These are phyloP conservation scores for Backusella morwellensis DNA, from an alignment of 192 early-diverging fungal species.

Conservation along the genomic window DNA sequence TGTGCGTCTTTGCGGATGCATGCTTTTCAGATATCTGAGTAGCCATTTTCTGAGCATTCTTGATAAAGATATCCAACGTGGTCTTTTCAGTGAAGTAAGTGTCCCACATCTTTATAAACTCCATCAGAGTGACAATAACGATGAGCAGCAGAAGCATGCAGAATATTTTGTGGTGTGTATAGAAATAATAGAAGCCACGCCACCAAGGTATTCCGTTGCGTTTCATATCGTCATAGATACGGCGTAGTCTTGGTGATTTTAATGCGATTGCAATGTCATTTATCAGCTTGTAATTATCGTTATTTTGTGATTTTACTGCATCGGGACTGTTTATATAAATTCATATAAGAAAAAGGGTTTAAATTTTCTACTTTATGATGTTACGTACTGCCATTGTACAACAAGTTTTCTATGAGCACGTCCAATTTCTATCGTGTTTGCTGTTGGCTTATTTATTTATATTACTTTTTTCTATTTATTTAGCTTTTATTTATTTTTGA, in stretches of 20 bases:
- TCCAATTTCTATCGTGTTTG: background rate
- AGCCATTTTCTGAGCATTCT: background rate
- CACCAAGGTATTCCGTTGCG: background rate
- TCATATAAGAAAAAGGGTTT: background rate
- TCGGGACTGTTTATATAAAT: constrained; percentile 1
- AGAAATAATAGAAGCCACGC: background rate
- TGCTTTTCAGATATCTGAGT: background rate
- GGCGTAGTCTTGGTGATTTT: background rate
- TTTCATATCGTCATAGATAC: background rate
- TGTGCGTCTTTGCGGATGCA: constrained; percentile 1
- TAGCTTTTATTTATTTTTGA: background rate
- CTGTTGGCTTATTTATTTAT: background rate
- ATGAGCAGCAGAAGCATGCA: background rate
- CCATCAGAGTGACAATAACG: background rate
- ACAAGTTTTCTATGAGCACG: constrained; percentile 7
- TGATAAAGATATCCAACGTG: background rate
- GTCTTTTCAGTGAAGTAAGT: background rate
- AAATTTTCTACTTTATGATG: background rate
- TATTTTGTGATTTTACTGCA: background rate
- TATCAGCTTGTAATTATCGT: background rate
- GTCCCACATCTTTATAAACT: constrained; percentile 1
- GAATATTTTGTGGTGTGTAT: background rate
- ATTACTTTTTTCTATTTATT: background rate
- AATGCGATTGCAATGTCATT: background rate
- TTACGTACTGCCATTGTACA: constrained; percentile 8